Conservation (phyloP, 106 monocot species). For the Allium fistulosum region DNA sequence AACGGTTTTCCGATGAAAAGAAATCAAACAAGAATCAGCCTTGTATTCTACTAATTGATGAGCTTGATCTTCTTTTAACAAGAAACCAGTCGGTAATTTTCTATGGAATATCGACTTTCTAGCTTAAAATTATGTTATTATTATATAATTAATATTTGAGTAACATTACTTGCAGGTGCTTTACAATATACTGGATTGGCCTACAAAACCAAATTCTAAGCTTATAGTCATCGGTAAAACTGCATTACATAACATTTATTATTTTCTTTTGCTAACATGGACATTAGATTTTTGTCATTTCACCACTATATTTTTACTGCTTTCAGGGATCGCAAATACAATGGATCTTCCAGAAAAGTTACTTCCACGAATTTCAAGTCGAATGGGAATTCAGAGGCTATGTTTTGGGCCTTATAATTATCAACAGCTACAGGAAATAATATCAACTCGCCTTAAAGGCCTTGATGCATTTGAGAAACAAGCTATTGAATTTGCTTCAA, state of each 20-base stretch:
- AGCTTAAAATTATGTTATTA: too few species aligned
- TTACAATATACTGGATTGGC: conserved; percentile 98
- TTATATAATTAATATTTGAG: too few species aligned
- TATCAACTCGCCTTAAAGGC: conserved; percentile 67
- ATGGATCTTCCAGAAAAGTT: conserved; percentile 98
- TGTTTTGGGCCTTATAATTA: conserved; percentile 92
- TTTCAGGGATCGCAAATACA: conserved; percentile 87
- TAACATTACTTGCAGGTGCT: conserved; percentile 46
- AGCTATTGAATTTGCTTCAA: conserved; percentile 88
- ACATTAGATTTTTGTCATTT: background rate
- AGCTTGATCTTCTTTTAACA: conserved; percentile 97
- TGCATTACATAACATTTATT: conserved; percentile 1
- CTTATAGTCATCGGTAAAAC: conserved; percentile 73
- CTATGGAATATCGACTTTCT: too few species aligned
- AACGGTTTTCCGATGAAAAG: conserved; percentile 31
- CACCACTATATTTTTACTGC: conserved; percentile 5
- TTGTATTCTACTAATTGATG: conserved; percentile 85
- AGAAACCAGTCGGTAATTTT: conserved; percentile 91
- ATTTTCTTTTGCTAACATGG: background rate
- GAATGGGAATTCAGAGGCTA: conserved; percentile 97
- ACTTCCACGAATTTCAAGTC: conserved; percentile 87
- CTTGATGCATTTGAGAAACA: conserved; percentile 81
- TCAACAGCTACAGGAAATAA: conserved; percentile 84
- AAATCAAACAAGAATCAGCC: conserved; percentile 42
- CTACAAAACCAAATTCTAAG: conserved; percentile 72